These are phyloP conservation scores for Cymbidium sinense DNA, from an alignment of 106 monocot genomes.

Conservation along the genomic window DNA sequence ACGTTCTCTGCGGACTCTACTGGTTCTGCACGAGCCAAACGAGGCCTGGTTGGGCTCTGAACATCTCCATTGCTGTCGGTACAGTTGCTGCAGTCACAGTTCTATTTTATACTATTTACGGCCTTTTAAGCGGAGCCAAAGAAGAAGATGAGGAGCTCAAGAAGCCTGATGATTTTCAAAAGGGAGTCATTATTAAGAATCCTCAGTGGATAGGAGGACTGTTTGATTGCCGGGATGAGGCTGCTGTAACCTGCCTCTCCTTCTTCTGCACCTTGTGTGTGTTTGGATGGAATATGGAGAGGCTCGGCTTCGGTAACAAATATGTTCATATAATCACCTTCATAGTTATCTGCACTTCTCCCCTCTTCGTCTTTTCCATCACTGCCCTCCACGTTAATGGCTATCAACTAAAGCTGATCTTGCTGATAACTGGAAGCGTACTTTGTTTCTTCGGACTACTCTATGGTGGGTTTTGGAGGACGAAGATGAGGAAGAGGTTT, in stretches of 20 bases:
- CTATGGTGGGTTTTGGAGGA: conserved; percentile 7
- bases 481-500: conserved; percentile 7
- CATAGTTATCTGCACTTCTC: conserved; percentile 11
- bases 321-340: conserved; percentile 21
- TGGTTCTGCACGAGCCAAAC: conserved; percentile 12
- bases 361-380: conserved; percentile 14
- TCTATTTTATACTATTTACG: neutral
- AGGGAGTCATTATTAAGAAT: neutral
- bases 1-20: conserved; percentile 11
- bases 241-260: conserved; percentile 8
- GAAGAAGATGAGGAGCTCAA: neutral
- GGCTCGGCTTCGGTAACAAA: conserved; percentile 21
- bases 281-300: conserved; percentile 23
- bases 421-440: neutral
- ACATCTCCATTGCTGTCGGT: conserved; percentile 5
- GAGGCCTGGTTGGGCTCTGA: conserved; percentile 11
- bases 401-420: neutral
- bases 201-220: conserved; percentile 25
- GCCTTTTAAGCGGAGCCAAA: neutral
- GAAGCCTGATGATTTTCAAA: neutral
- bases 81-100: neutral
- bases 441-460: neutral
- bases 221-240: conserved; percentile 25
- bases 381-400: neutral
- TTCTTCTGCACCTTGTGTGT: conserved; percentile 27